Percentiles rank a stretch among this genome's conserved stretches.
These are phyloP conservation scores for Cystobasidiaceae sp. DNA, from an alignment of 1,284 basidiomycete genomes.

Conservation along the genomic window DNA sequence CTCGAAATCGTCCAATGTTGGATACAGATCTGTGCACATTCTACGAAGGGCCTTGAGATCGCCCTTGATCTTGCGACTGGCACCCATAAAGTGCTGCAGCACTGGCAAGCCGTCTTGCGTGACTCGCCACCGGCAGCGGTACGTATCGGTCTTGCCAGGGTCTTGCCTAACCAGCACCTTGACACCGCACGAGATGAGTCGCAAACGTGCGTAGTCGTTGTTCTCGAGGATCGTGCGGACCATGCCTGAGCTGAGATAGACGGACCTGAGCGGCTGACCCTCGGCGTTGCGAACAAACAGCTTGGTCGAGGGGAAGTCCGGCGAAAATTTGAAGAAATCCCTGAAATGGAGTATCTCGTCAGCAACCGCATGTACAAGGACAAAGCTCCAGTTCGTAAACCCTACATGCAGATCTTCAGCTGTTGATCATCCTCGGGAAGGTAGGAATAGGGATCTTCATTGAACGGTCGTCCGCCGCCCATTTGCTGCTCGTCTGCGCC, in stretches of 20 bases:
- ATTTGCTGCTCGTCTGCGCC: conserved; percentile 45
- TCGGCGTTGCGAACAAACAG: conserved; percentile 81
- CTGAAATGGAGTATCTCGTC: conserved; percentile 48
- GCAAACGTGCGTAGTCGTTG: conserved; percentile 79
- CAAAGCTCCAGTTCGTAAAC: conserved; percentile 21
- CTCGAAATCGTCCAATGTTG: conserved; percentile 57
- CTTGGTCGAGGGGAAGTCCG: conserved; percentile 69
- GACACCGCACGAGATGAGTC: conserved; percentile 85
- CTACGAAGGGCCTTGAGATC: conserved; percentile 60
- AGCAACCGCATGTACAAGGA: not conserved
- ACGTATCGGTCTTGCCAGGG: conserved; percentile 47
- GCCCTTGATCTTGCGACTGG: conserved; percentile 59
- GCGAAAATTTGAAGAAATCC: conserved; percentile 64
- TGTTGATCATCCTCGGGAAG: conserved; percentile 65
- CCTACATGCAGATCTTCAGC: conserved; percentile 64
- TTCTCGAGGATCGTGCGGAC: conserved; percentile 66
- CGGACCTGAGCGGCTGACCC: conserved; percentile 67
- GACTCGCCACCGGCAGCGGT: conserved; percentile 58
- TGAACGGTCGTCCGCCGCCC: conserved; percentile 58
- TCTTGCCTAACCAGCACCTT: conserved; percentile 63
- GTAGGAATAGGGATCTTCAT: conserved; percentile 86
- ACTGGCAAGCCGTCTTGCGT: conserved; percentile 79
- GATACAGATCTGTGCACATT: conserved; percentile 71
- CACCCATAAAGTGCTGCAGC: conserved; percentile 70
- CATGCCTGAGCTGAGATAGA: conserved; percentile 83